phyloP scores from a whole-genome alignment of 2,329 filamentous ascomycete species.

The Ceratocystis variospora region DNA sequence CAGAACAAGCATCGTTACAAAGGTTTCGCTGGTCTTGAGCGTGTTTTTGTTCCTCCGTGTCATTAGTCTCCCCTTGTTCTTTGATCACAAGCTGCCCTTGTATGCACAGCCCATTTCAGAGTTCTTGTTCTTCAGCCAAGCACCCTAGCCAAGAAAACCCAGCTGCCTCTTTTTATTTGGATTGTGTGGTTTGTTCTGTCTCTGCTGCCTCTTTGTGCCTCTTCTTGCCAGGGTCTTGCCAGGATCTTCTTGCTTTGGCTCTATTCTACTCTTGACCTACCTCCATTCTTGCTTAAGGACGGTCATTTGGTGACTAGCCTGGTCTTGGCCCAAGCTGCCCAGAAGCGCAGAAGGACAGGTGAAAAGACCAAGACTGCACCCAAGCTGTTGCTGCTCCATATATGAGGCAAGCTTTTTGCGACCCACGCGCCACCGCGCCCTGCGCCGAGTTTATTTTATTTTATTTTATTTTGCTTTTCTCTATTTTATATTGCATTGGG shows the following conservation, averaged over 20 bases:
- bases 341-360: background rate
- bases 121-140: background rate
- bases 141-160: background rate
- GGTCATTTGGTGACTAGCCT: background rate
- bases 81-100: background rate
- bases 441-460: background rate
- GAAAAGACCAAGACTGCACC: conserved; percentile 7
- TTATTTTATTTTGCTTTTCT: background rate
- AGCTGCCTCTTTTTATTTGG: too few relatives aligned
- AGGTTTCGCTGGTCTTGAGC: background rate
- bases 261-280: background rate
- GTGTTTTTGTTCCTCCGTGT: conserved; percentile 6
- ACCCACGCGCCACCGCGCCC: background rate
- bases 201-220: background rate
- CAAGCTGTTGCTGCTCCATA: background rate
- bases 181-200: background rate
- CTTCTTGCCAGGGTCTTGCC: background rate
- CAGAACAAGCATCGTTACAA: background rate
- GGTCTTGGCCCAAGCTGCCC: background rate
- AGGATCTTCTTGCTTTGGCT: background rate
- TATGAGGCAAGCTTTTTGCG: background rate
- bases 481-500: background rate
- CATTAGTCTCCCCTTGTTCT: conserved; percentile 2
- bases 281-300: background rate
- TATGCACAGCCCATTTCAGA: conserved; percentile 3